Evolutionary conservation across 164 flowering plant genomes (phyloP), one percentile per base, ranked within the genome.

Genomic region (Annona squamosa): DNA sequence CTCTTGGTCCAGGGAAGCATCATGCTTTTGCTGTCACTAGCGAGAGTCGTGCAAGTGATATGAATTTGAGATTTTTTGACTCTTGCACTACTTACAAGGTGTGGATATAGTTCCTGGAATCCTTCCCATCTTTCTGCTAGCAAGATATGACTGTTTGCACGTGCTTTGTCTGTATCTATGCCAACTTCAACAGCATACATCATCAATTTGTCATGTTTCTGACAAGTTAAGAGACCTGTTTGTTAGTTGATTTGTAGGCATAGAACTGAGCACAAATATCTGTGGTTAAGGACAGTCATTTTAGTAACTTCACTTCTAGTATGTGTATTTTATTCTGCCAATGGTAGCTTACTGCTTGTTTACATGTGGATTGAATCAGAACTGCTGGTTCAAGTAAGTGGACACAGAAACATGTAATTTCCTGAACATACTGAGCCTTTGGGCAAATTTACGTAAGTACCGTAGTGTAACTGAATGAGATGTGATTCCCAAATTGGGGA

Each of bases 31-130:
- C 96, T 74, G 94, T 94, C 47, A 83, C 78, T 41, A 90, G 89
- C 81, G 98, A 94, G 86, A 94, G 90, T 75, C 96, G 98, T 78
- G 97, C 99, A 52, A 94, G 98, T 86, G 99, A 94, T 82, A 86
- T 79, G 75, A 63, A 83, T 83, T 84, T 94, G 76, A 88, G 99
- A 69, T 94, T 92, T 86, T 82, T 77, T 75, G 98, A 92, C 61
- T 86, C 87, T 70, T 94, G 99, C 82, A 77, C 81, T 76, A 92
- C 72, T 76, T 94, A 92, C 82, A 91, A 94, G 98, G 99, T 92
- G 80, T 48, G 67, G 18, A 56, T 72, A 3, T 16, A 61, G 46
- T 71, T 46, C 77, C 4, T 16, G 13, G 59, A 10, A 47, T 17
- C 59, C 63, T 18, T 43, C 1, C 65, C 13, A 16, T 52, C 9